Evolutionary conservation across 2,329 filamentous ascomycete genomes (phyloP).

Genomic region (Paramyrothecium sp.): DNA sequence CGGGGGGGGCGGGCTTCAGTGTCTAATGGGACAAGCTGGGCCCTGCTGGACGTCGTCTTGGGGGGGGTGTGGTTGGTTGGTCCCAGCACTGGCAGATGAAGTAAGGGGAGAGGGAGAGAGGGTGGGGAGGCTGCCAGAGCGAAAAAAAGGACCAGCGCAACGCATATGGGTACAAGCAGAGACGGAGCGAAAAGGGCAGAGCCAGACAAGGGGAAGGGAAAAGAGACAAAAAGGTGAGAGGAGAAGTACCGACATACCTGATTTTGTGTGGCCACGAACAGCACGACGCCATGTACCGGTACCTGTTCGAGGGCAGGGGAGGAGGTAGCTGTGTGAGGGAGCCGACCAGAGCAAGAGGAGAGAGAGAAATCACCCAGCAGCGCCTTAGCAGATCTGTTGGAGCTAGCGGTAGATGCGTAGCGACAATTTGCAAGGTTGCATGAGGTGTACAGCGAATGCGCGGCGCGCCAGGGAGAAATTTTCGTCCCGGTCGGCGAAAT

Average conservation of each 20-base stretch:
- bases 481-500: slow-evolving; percentile 23
- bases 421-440: neutral
- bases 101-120: neutral
- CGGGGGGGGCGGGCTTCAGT: neutral
- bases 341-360: neutral
- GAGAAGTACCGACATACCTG: neutral
- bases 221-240: neutral
- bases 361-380: neutral
- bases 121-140: neutral
- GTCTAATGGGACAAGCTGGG: neutral
- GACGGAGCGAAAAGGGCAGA: neutral
- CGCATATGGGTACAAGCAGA: neutral
- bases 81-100: neutral
- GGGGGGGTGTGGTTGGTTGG: neutral
- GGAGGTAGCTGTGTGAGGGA: neutral
- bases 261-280: neutral
- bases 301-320: neutral
- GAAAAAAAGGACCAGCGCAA: neutral
- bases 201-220: neutral
- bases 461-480: slow-evolving; percentile 26
- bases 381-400: neutral
- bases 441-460: neutral
- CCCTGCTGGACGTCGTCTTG: neutral
- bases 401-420: neutral
- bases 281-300: neutral